Evolutionary conservation across 1,284 basidiomycete genomes (phyloP).

Genomic region (Stereum hirsutum): DNA sequence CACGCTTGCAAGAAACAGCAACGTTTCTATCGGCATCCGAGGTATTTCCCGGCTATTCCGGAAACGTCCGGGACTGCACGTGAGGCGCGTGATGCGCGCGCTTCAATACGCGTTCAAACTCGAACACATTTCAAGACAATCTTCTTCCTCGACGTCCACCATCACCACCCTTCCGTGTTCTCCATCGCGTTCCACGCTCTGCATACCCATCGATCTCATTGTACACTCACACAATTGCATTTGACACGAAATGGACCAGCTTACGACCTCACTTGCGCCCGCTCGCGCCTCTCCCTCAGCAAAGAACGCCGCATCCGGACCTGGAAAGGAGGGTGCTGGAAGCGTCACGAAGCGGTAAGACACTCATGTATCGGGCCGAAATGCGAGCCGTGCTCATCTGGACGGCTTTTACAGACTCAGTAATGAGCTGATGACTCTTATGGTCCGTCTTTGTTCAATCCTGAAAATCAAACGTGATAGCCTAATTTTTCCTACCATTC

Average conservation of each 20-base stretch:
- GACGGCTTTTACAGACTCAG: conserved; percentile 38
- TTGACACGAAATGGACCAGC: conserved; percentile 50
- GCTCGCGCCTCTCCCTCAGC: conserved; percentile 39
- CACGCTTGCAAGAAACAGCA: too few species aligned
- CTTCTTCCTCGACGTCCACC: background rate
- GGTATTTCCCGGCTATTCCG: too few species aligned
- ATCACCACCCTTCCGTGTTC: background rate
- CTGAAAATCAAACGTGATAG: background rate
- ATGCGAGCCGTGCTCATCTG: background rate
- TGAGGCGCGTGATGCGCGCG: background rate
- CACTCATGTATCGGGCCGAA: conserved; percentile 3
- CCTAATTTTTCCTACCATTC: background rate
- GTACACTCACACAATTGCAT: background rate
- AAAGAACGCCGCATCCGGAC: conserved; percentile 45
- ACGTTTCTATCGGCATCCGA: too few species aligned
- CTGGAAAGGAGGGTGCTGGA: conserved; percentile 47
- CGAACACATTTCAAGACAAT: background rate
- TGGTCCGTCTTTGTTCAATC: conserved; percentile 39
- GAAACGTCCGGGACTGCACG: too few species aligned
- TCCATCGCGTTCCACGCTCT: background rate
- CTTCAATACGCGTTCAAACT: background rate
- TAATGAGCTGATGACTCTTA: conserved; percentile 77
- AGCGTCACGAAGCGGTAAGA: conserved; percentile 73
- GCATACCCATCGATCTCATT: background rate
- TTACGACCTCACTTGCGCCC: conserved; percentile 56